Base-by-base conservation (phyloP, 2,329 filamentous ascomycete species). In the Alternaria arborescens region DNA sequence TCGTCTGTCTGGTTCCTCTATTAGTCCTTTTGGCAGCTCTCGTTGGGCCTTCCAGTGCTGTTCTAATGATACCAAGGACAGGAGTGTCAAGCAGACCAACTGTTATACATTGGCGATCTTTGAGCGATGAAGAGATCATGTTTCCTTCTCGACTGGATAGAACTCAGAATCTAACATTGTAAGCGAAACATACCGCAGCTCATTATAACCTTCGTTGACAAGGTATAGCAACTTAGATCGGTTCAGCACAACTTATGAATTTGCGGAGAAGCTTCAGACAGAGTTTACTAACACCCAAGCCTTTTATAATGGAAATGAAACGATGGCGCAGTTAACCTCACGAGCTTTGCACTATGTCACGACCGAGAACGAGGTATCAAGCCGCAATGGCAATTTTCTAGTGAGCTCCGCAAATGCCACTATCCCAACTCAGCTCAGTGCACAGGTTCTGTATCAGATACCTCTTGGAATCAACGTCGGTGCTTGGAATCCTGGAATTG, bases 1-100 rank as follows among this genome's bases (percentile, higher is more conserved):
- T 62, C 7, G 42, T 44, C 1, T 28, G 26, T 26, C n/a, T 46
- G 6, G 44, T 55, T 16, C 46, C 34, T 20, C 1, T 32, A 5
- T 34, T 53, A 14, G 5, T 58, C 16, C 11, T 52, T 3, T 22
- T 61, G 28, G 54, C 60, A 1, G 38, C 64, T 22, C 28, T 65
- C 1, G 59, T 62, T 28, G 57, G 61, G 8, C 62, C 62, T 8
- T 65, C 62, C 0, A 60, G 59, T 12, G 59, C 62, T 14, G 48
- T 58, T 40, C 36, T 60, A 14, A 67, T 65, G 59, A 60, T 64
- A 16, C 61, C 34, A 38, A 32, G 43, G 24, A 18, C 53, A 10
- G 44, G 30, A 24, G 48, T 46, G 8, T 12, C 34, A 42, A 43
- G 32, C 32, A 38, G 38, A 12, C 38, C 8, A 18, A 40, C 0